These are phyloP conservation scores for Diaporthe longicolla DNA, from an alignment of 2,329 filamentous ascomycete species.

Conservation along the genomic window DNA sequence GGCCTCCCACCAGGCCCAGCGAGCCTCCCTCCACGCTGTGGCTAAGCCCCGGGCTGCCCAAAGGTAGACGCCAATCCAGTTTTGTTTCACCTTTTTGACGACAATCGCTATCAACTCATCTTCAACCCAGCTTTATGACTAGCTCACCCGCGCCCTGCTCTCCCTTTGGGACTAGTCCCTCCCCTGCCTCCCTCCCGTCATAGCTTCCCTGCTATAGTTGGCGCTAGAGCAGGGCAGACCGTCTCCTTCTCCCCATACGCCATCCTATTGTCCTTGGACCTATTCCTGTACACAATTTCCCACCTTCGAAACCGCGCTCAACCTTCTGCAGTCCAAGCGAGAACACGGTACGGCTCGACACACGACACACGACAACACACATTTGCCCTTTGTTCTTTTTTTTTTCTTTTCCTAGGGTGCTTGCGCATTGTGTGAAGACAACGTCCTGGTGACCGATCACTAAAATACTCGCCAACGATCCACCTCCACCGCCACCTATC, in stretches of 20 bases:
- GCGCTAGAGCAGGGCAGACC: constrained; percentile 18
- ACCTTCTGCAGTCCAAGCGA: not conserved
- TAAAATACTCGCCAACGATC: constrained; percentile 2
- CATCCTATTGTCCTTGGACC: constrained; percentile 10
- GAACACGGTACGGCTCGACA: constrained; percentile 7
- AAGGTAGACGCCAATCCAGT: constrained; percentile 24
- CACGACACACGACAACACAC: constrained; percentile 8
- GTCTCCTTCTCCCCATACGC: not conserved
- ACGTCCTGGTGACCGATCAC: constrained; percentile 12
- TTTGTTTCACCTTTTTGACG: constrained; percentile 6
- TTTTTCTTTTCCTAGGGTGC: not conserved
- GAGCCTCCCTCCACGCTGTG: not conserved
- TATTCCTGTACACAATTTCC: constrained; percentile 15
- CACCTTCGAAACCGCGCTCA: not conserved
- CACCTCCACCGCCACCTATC: constrained; percentile 21
- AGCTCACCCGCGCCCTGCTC: not conserved
- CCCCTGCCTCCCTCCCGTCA: constrained; percentile 20
- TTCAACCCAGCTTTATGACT: constrained; percentile 32
- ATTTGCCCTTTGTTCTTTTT: constrained; percentile 2
- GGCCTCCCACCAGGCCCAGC: not conserved
- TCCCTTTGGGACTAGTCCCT: constrained; percentile 1
- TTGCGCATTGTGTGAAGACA: constrained; percentile 11
- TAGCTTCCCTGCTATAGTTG: constrained; percentile 28
- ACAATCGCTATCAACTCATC: constrained; percentile 32
- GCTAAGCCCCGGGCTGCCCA: constrained; percentile 18